Conservation (phyloP, 179 eudicot genomes). For the Heliamphora pulchella region DNA sequence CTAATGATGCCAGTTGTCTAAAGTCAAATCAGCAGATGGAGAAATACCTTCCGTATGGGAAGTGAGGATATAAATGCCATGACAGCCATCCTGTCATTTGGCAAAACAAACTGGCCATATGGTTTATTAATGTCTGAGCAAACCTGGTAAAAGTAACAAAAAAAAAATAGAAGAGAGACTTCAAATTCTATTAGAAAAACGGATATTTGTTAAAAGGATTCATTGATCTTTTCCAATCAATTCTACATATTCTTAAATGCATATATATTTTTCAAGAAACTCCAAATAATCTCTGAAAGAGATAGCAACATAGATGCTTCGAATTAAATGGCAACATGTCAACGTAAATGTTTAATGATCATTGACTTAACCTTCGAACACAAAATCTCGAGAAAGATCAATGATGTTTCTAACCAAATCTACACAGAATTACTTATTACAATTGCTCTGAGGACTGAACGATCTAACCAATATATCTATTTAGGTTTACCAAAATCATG, state of each 20-base stretch:
- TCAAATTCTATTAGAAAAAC: background rate
- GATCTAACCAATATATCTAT: background rate
- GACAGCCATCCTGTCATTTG: constrained; percentile 74
- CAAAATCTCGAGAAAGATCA: background rate
- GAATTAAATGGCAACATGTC: background rate
- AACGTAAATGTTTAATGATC: background rate
- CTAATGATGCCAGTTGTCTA: background rate
- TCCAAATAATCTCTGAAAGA: too few relatives aligned
- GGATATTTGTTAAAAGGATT: background rate
- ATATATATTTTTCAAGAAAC: too few relatives aligned
- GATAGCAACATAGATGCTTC: background rate
- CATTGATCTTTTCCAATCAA: background rate
- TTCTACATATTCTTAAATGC: background rate
- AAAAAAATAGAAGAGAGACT: constrained; percentile 3
- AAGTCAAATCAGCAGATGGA: constrained; percentile 10
- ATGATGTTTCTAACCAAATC: background rate
- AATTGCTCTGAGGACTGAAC: background rate
- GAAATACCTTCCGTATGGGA: constrained; percentile 80
- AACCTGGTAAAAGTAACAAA: constrained; percentile 43
- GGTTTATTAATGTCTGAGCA: constrained; percentile 97
- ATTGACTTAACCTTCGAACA: background rate
- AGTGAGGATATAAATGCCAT: constrained; percentile 90
- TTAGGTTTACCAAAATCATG: too few relatives aligned
- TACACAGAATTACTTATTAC: too few relatives aligned
- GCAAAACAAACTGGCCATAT: constrained; percentile 85